Evolutionary conservation across 75 land plant genomes (phyloP), one percentile per base, ranked within the genome.

Genomic region (Ceratopteris richardii): DNA sequence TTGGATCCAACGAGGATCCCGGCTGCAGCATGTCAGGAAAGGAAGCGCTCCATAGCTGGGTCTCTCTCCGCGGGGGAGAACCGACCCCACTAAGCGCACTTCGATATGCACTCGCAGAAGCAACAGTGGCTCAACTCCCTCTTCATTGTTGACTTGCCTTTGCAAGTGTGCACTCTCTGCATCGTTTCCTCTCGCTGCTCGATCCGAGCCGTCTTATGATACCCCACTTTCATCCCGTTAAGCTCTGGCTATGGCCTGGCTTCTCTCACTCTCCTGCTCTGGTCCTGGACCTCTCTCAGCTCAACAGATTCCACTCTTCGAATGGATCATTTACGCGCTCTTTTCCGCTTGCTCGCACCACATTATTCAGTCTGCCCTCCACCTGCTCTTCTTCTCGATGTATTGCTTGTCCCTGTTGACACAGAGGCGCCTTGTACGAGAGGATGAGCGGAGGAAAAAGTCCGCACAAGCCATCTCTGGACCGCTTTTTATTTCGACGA

Each of bases 281-380:
- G 54, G 54, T 23, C 54, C 54, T 11, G 54, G 54, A 2, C 54
- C 54, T 4, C 28, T 52, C 28, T 52, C 54, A 25, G 22, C 54
- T 28, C 54, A 52, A 23, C 54, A 52, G 27, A 23, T 52, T 24
- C 27, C 54, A 2, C 7, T 23, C 54, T 23, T 52, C 14, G 54
- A 52, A 52, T 52, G 54, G 54, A 52, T 52, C 54, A 52, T 52
- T 28, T 52, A 52, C 54, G 28, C 25, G 9, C 54, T 60, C 44
- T 60, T 60, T 48, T 40, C 42, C 44, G 46, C 62, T 25, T 60
- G 62, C 47, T 44, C 62, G 11, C 62, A 60, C 3, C 62, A 43
- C 16, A 43, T 43, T 6, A 4, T 44, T 5, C 23, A 40, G 2
- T 11, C 47, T 19, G 12, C 28, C 23, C 42, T 60, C 62, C 48